Evolutionary conservation across 331 rosid species (phyloP).

Genomic region (Spiraea crenata): DNA sequence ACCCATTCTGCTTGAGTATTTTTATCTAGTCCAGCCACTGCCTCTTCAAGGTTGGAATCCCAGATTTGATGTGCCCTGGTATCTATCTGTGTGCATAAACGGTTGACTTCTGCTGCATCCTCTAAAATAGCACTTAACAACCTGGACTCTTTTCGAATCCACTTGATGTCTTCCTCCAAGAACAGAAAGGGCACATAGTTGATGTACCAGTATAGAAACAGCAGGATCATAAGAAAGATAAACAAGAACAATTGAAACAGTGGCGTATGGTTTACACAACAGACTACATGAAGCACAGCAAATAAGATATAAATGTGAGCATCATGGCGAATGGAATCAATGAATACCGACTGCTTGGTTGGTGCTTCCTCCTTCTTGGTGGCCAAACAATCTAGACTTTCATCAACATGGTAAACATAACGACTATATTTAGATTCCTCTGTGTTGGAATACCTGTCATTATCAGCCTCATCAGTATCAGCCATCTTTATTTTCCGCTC

Average conservation of each 20-base stretch:
- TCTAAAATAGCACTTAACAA: no score
- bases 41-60: conserved; percentile 5
- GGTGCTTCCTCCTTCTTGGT: not conserved
- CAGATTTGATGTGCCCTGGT: conserved; percentile 2
- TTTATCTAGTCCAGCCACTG: no score
- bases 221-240: not conserved
- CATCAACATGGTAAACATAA: no score
- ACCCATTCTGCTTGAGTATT: no score
- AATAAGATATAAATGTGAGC: not conserved
- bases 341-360: not conserved
- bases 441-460: no score
- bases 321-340: not conserved
- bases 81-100: no score
- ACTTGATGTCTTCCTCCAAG: conserved; percentile 4
- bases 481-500: not conserved
- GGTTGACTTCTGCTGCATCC: no score
- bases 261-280: not conserved
- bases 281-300: not conserved
- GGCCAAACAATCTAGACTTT: not conserved
- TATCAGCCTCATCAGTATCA: no score
- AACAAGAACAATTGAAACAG: not conserved
- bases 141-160: conserved; percentile 7
- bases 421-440: not conserved
- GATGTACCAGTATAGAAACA: not conserved
- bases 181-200: not conserved